These are phyloP conservation scores for Penicillium flavigenum DNA, from an alignment of 495 filamentous ascomycete species.

Conservation along the genomic window DNA sequence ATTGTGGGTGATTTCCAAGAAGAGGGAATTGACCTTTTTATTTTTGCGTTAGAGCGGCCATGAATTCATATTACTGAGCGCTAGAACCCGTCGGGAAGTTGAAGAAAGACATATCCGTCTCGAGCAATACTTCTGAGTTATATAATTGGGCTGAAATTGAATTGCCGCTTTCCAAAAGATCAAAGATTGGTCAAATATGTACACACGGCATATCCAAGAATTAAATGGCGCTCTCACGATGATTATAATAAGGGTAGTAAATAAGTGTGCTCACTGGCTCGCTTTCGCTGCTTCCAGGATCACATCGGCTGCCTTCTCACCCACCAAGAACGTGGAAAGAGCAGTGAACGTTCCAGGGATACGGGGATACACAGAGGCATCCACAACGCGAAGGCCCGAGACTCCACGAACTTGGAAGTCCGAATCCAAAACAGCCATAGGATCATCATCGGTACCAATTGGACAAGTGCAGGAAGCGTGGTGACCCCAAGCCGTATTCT, in stretches of 20 bases:
- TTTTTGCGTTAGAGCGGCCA: slow-evolving; percentile 41
- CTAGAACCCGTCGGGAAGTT: neutral
- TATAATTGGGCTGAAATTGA: too few relatives aligned
- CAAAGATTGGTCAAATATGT: neutral
- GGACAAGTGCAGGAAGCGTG: slow-evolving; percentile 60
- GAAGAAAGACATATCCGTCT: neutral
- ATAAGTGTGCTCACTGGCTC: neutral
- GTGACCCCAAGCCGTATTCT: slow-evolving; percentile 57
- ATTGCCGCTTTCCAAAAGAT: neutral
- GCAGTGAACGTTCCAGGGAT: slow-evolving; percentile 60
- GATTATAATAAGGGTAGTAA: neutral
- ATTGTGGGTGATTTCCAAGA: slow-evolving; percentile 30
- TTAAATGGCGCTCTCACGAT: neutral
- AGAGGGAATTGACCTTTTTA: slow-evolving; percentile 37
- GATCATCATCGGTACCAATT: slow-evolving; percentile 56
- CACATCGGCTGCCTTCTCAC: slow-evolving; percentile 60
- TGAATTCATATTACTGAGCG: neutral
- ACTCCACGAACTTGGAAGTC: slow-evolving; percentile 57
- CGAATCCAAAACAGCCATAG: slow-evolving; percentile 59
- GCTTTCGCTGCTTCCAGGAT: slow-evolving; percentile 1
- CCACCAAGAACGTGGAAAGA: slow-evolving; percentile 59
- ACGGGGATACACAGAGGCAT: slow-evolving; percentile 58
- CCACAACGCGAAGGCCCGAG: slow-evolving; percentile 56
- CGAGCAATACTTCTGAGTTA: neutral
- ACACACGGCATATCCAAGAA: neutral